Percentiles rank a stretch among this genome's conserved stretches.
Evolutionary conservation across 2,329 filamentous ascomycete species (phyloP).

Genomic region (Gaeumannomyces tritici): DNA sequence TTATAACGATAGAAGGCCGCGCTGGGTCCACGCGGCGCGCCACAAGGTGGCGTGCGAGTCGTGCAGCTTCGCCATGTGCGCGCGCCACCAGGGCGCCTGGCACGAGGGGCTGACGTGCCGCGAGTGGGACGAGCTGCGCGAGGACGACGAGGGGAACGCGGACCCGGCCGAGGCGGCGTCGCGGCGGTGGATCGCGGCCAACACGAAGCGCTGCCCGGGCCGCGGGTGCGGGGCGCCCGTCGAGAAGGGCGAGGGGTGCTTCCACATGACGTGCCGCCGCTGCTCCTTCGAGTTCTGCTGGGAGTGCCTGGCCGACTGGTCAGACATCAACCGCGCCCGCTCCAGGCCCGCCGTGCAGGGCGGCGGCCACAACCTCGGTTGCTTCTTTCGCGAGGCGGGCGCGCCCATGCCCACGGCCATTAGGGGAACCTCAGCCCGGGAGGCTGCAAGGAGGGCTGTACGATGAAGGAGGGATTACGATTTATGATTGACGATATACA

Average conservation of each 20-base stretch:
- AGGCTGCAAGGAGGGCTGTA: not conserved
- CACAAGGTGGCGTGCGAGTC: conserved; percentile 13
- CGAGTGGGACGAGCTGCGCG: conserved; percentile 7
- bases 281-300: conserved; percentile 27
- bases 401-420: not conserved
- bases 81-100: conserved; percentile 15
- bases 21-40: conserved; percentile 1
- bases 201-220: conserved; percentile 16
- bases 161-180: conserved; percentile 7
- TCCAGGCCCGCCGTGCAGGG: not conserved
- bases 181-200: conserved; percentile 10
- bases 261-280: conserved; percentile 28
- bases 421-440: not conserved
- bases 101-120: conserved; percentile 14
- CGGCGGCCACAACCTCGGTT: not conserved
- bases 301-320: conserved; percentile 14
- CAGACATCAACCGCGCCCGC: not conserved
- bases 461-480: not conserved
- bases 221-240: conserved; percentile 11
- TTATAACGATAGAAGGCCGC: not conserved
- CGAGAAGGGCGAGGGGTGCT: conserved; percentile 23
- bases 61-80: conserved; percentile 18
- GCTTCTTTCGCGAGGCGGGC: not conserved
- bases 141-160: not conserved
- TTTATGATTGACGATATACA: not conserved